Evolutionary conservation across 352 stramenopile genomes (phyloP), one percentile per base, ranked within the genome.

Genomic region (Phytophthora europaea): DNA sequence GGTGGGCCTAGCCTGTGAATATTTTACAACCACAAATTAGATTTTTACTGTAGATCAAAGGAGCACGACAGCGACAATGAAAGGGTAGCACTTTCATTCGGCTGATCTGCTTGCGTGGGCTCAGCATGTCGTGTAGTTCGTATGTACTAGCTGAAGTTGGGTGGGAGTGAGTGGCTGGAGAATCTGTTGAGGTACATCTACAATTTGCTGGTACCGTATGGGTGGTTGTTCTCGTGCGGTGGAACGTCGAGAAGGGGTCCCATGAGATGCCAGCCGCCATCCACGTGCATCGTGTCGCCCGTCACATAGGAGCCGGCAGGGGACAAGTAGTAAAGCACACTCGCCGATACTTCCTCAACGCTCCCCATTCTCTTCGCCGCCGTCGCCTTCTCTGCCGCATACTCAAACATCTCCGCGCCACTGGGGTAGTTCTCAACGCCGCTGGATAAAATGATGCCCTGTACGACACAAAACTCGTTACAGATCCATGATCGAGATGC

Each of bases 221-320:
- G 72, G 33, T 79, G 79, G 47, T 96, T 90, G 73, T 97, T 91
- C 31, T 81, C 74, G 66, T 93, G 90, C 33, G 91, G 58, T 33
- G 92, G 85, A 31, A 97, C 87, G 15, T 96, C 84, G 67, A 98
- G 52, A 73, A 93, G 67, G 48, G 88, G 80, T 8, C 81, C 79
- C 23, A 91, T 54, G 2, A 94, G 69, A 56, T 89, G 79, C 78
- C 79, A 90, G 38, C 92, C 96, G 53, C 96, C 94, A 78, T 98
- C 94, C 15, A 99, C 91, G 67, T 89, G 82, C 59, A 98, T 80
- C 4, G 91, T 95, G 55, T 84, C 87, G 31, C 95, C 96, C 7
- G 95, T 98, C 18, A 98, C 89, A 77, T 98, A 98, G 13, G 84
- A 83, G 4, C 93, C 87, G 1, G 91, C 94, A 53, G 96, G 93